Percentiles rank a stretch among this genome's conserved stretches.
These are phyloP conservation scores for Lodderomyces theae DNA, from an alignment of 1,139 yeast species.

Conservation along the genomic window DNA sequence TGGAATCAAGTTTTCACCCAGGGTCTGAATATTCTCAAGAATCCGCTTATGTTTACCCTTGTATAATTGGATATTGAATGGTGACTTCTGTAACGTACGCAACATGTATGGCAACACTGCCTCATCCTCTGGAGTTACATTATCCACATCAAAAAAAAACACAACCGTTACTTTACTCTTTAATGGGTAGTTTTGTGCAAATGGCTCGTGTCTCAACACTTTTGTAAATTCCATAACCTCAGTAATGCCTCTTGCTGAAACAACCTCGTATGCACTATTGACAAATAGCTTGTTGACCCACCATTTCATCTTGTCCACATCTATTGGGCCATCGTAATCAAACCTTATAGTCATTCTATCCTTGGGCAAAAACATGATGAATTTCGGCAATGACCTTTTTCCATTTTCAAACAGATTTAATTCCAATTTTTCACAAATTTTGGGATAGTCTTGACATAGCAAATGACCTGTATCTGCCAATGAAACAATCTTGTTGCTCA, in stretches of 20 bases:
- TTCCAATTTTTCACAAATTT: slow-evolving; percentile 52
- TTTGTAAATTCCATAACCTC: slow-evolving; percentile 41
- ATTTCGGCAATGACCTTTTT: slow-evolving; percentile 23
- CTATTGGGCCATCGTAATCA: slow-evolving; percentile 31
- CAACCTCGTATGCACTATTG: slow-evolving; percentile 38
- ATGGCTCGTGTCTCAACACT: slow-evolving; percentile 31
- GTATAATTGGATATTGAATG: slow-evolving; percentile 52
- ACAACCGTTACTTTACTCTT: slow-evolving; percentile 48
- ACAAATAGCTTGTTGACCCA: slow-evolving; percentile 33
- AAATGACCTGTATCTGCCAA: slow-evolving; percentile 55
- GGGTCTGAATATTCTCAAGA: slow-evolving; percentile 37
- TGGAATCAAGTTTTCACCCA: slow-evolving; percentile 41
- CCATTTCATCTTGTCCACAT: slow-evolving; percentile 29
- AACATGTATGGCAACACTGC: slow-evolving; percentile 57
- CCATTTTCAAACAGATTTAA: slow-evolving; percentile 26
- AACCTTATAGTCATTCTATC: slow-evolving; percentile 31
- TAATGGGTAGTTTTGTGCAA: slow-evolving; percentile 39
- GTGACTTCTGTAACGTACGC: slow-evolving; percentile 55
- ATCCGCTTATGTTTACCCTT: slow-evolving; percentile 48
- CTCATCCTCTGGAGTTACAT: slow-evolving; percentile 57
- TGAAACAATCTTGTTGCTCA: slow-evolving; percentile 47
- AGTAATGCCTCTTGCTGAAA: slow-evolving; percentile 36
- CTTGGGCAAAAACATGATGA: slow-evolving; percentile 42
- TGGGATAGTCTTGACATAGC: slow-evolving; percentile 51
- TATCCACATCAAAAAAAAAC: slow-evolving; percentile 51